Conservation (phyloP, 83 land plant species). For the Thuja plicata region DNA sequence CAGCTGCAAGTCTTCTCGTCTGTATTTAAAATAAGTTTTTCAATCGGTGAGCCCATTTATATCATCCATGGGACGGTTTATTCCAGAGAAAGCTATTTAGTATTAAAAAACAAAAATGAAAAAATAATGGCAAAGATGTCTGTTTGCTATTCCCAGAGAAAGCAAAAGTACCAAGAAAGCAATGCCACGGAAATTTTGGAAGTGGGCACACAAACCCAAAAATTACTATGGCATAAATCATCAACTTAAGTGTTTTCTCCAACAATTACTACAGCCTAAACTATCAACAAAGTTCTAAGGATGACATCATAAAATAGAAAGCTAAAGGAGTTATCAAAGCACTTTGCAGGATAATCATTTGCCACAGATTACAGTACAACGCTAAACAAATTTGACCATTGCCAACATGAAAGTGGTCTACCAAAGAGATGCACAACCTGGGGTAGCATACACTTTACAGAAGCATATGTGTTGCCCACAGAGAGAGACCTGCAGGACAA, state of each 20-base stretch:
- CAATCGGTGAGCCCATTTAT: background rate
- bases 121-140: background rate
- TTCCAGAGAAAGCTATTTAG: too few relatives aligned
- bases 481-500: background rate
- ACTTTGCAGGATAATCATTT: background rate
- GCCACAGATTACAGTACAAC: background rate
- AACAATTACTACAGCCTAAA: background rate
- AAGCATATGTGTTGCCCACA: background rate
- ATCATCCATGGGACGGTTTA: background rate
- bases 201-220: background rate
- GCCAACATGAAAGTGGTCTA: background rate
- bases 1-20: background rate
- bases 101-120: too few relatives aligned
- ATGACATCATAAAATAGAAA: background rate
- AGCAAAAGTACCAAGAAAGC: background rate
- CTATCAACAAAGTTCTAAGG: background rate
- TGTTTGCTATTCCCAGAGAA: background rate
- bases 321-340: background rate
- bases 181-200: background rate
- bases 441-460: background rate
- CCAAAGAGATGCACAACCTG: background rate
- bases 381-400: background rate
- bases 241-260: too few relatives aligned
- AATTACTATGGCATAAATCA: background rate
- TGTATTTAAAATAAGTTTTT: too few relatives aligned